These are phyloP conservation scores for Cladobotryum protrusum DNA, from an alignment of 2,329 filamentous ascomycete species.

Conservation along the genomic window DNA sequence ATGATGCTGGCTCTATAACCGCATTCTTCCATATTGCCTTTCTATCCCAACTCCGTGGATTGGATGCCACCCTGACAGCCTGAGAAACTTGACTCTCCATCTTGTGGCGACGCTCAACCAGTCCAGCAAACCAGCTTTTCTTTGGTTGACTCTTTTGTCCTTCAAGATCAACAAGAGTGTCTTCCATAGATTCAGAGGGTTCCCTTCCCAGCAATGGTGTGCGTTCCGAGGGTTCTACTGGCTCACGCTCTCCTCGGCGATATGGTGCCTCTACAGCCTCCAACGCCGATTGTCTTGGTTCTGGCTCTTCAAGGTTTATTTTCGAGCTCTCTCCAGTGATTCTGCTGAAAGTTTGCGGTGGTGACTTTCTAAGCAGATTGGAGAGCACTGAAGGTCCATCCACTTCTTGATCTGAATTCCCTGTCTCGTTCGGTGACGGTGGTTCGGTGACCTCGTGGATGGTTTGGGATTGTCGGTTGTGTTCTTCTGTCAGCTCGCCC, in stretches of 20 bases:
- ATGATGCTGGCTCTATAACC: slow-evolving; percentile 61
- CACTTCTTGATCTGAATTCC: slow-evolving; percentile 15
- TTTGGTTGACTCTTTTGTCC: slow-evolving; percentile 37
- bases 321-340: no score
- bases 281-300: background rate
- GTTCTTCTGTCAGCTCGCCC: slow-evolving; percentile 17
- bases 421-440: slow-evolving; percentile 20
- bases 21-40: slow-evolving; percentile 57
- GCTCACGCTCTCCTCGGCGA: slow-evolving; percentile 9
- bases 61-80: slow-evolving; percentile 34
- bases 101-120: slow-evolving; percentile 26
- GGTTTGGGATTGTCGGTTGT: slow-evolving; percentile 34
- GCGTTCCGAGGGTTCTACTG: slow-evolving; percentile 30
- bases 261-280: slow-evolving; percentile 8
- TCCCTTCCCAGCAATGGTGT: slow-evolving; percentile 41
- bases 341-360: slow-evolving; percentile 27
- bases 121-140: slow-evolving; percentile 29
- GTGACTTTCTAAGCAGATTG: slow-evolving; percentile 44
- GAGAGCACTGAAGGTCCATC: slow-evolving; percentile 38
- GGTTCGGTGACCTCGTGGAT: slow-evolving; percentile 57
- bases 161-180: slow-evolving; percentile 38
- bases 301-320: background rate
- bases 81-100: slow-evolving; percentile 26
- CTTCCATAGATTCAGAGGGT: slow-evolving; percentile 24
- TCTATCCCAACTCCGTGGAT: slow-evolving; percentile 67